Conservation (phyloP, 1,284 basidiomycete genomes). For the Boletus albobrunnescens region DNA sequence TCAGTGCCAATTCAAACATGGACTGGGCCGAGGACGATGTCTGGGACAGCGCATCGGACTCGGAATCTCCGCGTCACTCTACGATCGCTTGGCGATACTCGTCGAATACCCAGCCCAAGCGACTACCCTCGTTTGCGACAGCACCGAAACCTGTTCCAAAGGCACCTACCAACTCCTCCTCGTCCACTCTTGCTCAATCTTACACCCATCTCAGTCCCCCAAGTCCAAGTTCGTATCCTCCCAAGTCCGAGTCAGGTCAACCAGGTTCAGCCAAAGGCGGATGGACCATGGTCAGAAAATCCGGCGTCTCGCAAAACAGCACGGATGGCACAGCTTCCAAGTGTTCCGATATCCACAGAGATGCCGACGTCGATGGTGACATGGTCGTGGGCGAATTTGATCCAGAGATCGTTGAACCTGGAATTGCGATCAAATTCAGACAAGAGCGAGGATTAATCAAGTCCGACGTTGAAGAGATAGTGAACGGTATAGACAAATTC, state of each 20-base stretch:
- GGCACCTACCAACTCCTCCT: constrained; percentile 49
- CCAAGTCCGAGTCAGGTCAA: constrained; percentile 40
- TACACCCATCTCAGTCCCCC: constrained; percentile 78
- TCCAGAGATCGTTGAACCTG: constrained; percentile 44
- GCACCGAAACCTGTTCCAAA: constrained; percentile 59
- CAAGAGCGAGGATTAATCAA: constrained; percentile 51
- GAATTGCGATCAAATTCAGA: constrained; percentile 38
- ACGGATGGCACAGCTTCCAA: constrained; percentile 33
- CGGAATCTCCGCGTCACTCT: constrained; percentile 60
- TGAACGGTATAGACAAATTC: constrained; percentile 52
- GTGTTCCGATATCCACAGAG: constrained; percentile 37
- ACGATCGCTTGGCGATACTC: constrained; percentile 46
- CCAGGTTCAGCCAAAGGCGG: constrained; percentile 47
- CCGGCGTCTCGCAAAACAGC: constrained; percentile 25
- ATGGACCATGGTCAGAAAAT: constrained; percentile 68
- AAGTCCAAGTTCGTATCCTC: constrained; percentile 72
- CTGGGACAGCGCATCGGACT: constrained; percentile 86
- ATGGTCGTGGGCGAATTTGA: constrained; percentile 74
- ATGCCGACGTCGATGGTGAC: constrained; percentile 63
- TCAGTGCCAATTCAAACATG: constrained; percentile 43
- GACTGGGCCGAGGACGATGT: constrained; percentile 85
- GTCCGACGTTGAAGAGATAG: constrained; percentile 66
- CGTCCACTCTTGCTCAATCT: constrained; percentile 71
- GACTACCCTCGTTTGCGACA: constrained; percentile 38
- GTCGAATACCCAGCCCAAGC: constrained; percentile 30